Evolutionary conservation across 768 basidiomycete genomes (phyloP), one percentile per base, ranked within the genome.

Genomic region (Rhodotorula graminis): DNA sequence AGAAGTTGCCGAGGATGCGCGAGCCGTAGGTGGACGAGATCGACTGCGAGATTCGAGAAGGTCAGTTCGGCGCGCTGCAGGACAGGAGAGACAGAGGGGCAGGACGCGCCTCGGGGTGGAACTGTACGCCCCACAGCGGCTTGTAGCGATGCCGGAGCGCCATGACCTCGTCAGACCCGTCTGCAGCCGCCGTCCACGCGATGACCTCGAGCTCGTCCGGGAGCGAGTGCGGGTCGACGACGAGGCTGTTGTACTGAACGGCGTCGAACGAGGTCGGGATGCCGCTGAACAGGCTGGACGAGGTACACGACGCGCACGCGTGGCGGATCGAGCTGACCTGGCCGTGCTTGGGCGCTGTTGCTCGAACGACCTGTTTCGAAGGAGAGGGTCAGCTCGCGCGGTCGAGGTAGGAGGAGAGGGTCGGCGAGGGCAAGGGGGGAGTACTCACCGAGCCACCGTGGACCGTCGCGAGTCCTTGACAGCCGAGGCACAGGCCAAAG

Each of bases 101-200:
- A 0, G 25, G 33, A 27, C 53, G 64, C 42, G 72, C 76, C 67
- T 77, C 76, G 1, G 73, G 73, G 31, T 77, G 76, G 23, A 72
- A 77, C 67, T 77, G 76, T 4, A 74, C 69, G 16, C 76, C 76
- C 61, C 66, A 70, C 15, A 74, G 47, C n/a, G 76, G 76, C 47
- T 37, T 53, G 3, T 23, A 15, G 8, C 56, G 31, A 27, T 69
- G 73, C 12, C 52, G 46, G 37, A 77, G 46, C 15, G 58, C 76
- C 65, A 77, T 67, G 18, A 77, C 49, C 53, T 65, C 33, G 11
- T 44, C 52, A 6, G 23, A 14, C 2, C 65, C 73, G 5, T 50
- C n/a, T 1, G 29, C 50, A 0, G 29, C 63, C 0, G 61, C 40
- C 8, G 61, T 65, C 70, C 67, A 67, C 1, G 70, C 76, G n/a